phyloP scores from a whole-genome alignment of 2,329 filamentous ascomycete species.

The Epichloe festucae region DNA sequence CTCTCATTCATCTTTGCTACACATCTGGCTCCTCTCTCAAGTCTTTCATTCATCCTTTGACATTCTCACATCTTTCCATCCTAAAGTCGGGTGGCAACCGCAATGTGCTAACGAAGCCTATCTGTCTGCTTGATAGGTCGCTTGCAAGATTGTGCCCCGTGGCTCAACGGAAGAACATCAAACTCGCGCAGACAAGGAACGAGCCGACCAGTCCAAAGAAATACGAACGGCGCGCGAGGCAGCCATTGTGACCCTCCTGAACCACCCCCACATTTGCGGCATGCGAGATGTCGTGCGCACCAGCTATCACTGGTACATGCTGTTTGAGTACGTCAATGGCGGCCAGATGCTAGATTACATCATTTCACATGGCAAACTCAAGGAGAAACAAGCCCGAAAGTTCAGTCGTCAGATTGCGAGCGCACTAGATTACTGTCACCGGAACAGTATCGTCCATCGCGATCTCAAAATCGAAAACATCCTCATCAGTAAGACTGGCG shows the following conservation, averaged over 20 bases:
- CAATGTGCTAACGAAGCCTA: background rate
- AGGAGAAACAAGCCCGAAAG: conserved; percentile 96
- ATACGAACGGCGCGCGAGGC: conserved; percentile 89
- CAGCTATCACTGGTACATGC: conserved; percentile 99
- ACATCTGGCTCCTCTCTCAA: background rate
- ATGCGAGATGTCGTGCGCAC: conserved; percentile 92
- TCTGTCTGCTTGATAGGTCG: conserved; percentile 40
- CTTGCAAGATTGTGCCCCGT: conserved; percentile 92
- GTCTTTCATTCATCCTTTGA: background rate
- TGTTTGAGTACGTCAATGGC: conserved; percentile 97
- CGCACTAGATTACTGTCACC: conserved; percentile 91
- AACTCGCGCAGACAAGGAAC: conserved; percentile 61
- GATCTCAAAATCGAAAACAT: conserved; percentile 99
- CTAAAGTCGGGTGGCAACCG: background rate
- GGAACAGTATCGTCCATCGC: conserved; percentile 94
- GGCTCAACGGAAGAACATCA: conserved; percentile 76
- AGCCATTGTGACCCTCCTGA: conserved; percentile 86
- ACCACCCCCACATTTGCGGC: conserved; percentile 91
- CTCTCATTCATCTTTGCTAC: background rate
- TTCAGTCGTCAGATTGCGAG: conserved; percentile 96
- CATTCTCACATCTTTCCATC: background rate
- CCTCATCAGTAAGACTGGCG: conserved; percentile 94
- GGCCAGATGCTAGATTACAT: conserved; percentile 99
- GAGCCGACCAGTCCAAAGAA: conserved; percentile 92
- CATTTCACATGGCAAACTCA: conserved; percentile 91